Base-by-base conservation (phyloP, 2,329 filamentous ascomycete species). In the Fusarium falciforme region DNA sequence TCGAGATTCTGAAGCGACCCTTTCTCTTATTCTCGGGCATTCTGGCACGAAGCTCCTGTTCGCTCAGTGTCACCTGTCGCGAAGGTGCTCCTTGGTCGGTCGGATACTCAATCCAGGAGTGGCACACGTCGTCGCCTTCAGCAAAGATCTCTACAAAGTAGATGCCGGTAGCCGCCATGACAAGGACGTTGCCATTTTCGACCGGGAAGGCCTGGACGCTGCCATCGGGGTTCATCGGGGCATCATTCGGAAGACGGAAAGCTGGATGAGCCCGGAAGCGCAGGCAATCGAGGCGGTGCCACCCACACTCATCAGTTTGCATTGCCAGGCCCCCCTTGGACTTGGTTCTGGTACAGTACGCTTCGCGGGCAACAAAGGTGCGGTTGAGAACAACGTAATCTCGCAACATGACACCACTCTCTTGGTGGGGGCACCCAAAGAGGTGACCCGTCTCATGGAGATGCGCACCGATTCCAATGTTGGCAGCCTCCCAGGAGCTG, bases 401-500 rank as follows among this genome's bases (percentile, higher is more conserved):
- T 65, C 94, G 89, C 60, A 95, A 86, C 96, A 98, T 98, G 70
- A 98, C 88, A n/a, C 96, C 96, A 31, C 87, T 93, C 79, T 96
- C 94, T 80, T 97, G 94, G 80, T 97, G 94, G 11, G 94, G 94
- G 75, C 94, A 97, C 59, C 96, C 96, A 75, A 98, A 93, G 25
- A 98, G 83, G 83, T 97, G 96, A 5, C 96, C 96, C 1, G 93
- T 93, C 83, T 98, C 95, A 82, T 97, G 96, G 57, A 98, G 83
- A 82, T 98, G 96, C 11, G 94, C 95, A 9, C 96, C 96, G 73
- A 98, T 97, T 33, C 95, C 95, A 70, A 98, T 93, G 77, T 96
- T 97, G 29, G 94, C 95, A n/a, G 95, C 92, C 81, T 98, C 96
- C 96, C 96, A 98, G 55, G 92, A 96, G 80, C 94, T 97, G 27